A percentile compares a stretch with the other conserved stretches of the same genome.
These are phyloP conservation scores for Mycena pura DNA, from an alignment of 768 basidiomycete species.

Conservation along the genomic window DNA sequence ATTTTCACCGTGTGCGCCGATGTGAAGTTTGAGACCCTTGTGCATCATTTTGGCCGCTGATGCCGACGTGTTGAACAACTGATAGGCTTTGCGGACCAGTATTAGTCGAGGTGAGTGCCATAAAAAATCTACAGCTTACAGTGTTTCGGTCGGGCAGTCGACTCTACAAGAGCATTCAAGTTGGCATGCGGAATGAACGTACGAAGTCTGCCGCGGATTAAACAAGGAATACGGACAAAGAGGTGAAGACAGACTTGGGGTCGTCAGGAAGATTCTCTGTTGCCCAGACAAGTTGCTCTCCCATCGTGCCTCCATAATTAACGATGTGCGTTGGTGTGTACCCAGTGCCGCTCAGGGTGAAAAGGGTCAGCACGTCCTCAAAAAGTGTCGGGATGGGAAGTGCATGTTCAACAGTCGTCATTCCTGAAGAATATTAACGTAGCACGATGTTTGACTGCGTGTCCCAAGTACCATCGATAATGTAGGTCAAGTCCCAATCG, in stretches of 20 bases:
- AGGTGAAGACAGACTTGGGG: constrained; percentile 57
- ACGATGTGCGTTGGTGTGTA: constrained; percentile 79
- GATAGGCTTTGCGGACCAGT: constrained; percentile 51
- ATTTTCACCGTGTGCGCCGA: constrained; percentile 78
- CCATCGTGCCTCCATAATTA: constrained; percentile 75
- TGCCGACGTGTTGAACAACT: constrained; percentile 71
- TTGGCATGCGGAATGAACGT: constrained; percentile 70
- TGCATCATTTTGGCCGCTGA: constrained; percentile 75
- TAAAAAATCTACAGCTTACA: constrained; percentile 47
- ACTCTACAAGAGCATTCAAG: constrained; percentile 64
- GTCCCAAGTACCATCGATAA: constrained; percentile 72
- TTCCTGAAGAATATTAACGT: constrained; percentile 52
- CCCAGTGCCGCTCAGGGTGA: constrained; percentile 71
- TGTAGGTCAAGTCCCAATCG: constrained; percentile 82
- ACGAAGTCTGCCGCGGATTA: constrained; percentile 55
- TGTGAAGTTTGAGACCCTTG: constrained; percentile 65
- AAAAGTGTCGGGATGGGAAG: constrained; percentile 69
- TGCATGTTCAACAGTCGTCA: constrained; percentile 80
- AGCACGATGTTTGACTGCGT: too few relatives aligned
- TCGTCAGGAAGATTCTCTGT: constrained; percentile 68
- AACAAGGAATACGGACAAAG: neutral
- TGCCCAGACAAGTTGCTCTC: constrained; percentile 76
- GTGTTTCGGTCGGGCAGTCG: constrained; percentile 61
- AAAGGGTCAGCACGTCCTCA: constrained; percentile 70
- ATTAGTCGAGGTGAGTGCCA: constrained; percentile 3